A percentile compares a stretch with the other conserved stretches of the same genome.
Conservation (phyloP, 169 alveolate species). For the Theileria parva region DNA sequence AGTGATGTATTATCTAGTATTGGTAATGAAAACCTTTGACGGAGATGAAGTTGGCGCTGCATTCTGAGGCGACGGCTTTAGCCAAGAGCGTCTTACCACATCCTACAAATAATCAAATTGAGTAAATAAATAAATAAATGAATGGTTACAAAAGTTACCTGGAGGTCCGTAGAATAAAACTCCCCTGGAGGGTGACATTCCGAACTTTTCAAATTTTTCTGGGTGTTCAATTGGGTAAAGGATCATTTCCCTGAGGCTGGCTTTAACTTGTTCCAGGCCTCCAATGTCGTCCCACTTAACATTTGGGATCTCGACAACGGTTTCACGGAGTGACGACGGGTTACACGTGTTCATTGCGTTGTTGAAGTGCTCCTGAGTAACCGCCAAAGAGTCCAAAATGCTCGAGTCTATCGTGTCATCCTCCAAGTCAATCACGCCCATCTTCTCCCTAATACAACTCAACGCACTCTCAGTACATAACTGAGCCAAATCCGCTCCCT, state of each 20-base stretch:
- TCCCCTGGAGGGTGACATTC: slow-evolving; percentile 99
- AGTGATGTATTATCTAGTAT: background rate
- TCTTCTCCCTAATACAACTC: slow-evolving; percentile 98
- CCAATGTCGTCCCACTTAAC: slow-evolving; percentile 99
- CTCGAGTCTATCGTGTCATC: slow-evolving; percentile 98
- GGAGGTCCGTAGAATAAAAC: slow-evolving; percentile 99
- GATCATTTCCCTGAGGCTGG: slow-evolving; percentile 96
- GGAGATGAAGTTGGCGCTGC: slow-evolving; percentile 98
- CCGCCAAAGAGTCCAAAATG: slow-evolving; percentile 97
- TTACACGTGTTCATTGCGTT: slow-evolving; percentile 95
- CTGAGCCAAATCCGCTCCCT: slow-evolving; percentile 95
- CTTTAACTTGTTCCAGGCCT: slow-evolving; percentile 94
- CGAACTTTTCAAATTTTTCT: slow-evolving; percentile 97
- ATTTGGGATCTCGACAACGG: slow-evolving; percentile 98
- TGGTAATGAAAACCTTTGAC: slow-evolving; percentile 82
- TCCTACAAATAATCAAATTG: background rate
- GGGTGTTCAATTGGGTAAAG: slow-evolving; percentile 95
- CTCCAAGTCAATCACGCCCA: slow-evolving; percentile 98
- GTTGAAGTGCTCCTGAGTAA: slow-evolving; percentile 97
- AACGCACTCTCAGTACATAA: slow-evolving; percentile 97
- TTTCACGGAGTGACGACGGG: slow-evolving; percentile 96
- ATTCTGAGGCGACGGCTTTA: slow-evolving; percentile 98
- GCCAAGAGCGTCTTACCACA: slow-evolving; percentile 99
- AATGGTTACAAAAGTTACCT: slow-evolving; percentile 73
- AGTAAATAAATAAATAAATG: no score